Evolutionary conservation across 306 rosid genomes (phyloP).

Genomic region (Castanospermum australe): DNA sequence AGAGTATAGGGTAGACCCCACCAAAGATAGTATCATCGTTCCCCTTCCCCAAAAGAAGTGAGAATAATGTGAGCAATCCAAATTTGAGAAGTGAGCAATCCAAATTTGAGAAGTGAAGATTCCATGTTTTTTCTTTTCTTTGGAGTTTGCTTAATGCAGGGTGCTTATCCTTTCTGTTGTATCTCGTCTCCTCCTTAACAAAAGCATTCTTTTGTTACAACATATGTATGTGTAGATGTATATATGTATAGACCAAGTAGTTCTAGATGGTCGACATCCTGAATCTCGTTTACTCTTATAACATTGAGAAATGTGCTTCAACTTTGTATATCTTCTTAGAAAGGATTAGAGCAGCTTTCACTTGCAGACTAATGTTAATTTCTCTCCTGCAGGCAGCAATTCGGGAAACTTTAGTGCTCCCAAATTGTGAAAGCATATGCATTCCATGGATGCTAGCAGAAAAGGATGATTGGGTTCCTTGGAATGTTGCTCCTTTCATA

Average conservation of each 20-base stretch:
- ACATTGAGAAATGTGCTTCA: neutral
- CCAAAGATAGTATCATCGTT: neutral
- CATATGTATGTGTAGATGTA: neutral
- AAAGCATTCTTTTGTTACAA: neutral
- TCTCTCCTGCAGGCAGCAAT: constrained; percentile 64
- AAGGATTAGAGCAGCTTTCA: neutral
- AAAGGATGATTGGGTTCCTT: constrained; percentile 85
- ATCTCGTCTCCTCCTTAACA: neutral
- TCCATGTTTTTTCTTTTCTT: neutral
- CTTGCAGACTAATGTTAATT: constrained; percentile 32
- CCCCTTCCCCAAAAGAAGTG: neutral
- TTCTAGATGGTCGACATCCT: neutral
- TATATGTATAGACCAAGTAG: neutral
- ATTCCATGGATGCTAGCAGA: constrained; percentile 91
- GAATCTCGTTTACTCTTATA: neutral
- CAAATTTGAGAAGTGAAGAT: neutral
- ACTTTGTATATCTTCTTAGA: neutral
- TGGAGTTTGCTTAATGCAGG: neutral
- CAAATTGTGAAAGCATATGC: constrained; percentile 66
- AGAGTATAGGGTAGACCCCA: neutral
- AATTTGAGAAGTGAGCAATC: neutral
- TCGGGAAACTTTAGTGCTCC: constrained; percentile 76
- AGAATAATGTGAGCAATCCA: neutral
- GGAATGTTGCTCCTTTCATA: constrained; percentile 69
- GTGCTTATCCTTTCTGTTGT: neutral